Conservation (phyloP, 345 rosid genomes). For the Murraya paniculata region DNA sequence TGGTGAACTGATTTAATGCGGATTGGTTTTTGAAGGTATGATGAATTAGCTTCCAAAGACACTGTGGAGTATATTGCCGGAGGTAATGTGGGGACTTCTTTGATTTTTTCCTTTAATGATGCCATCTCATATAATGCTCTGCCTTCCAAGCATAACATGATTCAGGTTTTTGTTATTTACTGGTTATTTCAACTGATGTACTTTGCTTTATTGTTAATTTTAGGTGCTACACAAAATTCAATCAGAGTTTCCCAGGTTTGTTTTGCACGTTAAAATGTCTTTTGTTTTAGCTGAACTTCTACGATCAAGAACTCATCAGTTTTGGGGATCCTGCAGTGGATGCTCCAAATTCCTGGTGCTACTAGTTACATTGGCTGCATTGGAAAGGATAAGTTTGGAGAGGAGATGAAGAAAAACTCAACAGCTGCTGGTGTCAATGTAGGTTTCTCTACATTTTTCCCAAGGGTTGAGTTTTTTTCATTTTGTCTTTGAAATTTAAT, state of each 20-base stretch:
- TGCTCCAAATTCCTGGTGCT: constrained; percentile 91
- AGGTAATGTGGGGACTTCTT: constrained; percentile 32
- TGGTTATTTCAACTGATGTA: not conserved
- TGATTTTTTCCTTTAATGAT: not conserved
- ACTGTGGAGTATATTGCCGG: constrained; percentile 69
- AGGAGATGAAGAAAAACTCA: constrained; percentile 84
- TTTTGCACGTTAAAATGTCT: not conserved
- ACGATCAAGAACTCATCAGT: not conserved
- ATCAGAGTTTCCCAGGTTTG: constrained; percentile 89
- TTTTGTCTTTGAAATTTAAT: not conserved
- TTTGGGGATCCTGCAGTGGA: constrained; percentile 55
- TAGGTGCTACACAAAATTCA: constrained; percentile 91
- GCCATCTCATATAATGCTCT: not conserved
- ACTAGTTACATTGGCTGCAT: constrained; percentile 86
- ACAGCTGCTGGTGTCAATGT: constrained; percentile 79
- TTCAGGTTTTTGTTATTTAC: not conserved
- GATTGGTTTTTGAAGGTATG: constrained; percentile 41
- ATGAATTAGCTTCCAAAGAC: constrained; percentile 39
- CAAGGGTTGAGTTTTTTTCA: not conserved
- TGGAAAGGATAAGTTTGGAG: constrained; percentile 93
- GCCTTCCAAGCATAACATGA: not conserved
- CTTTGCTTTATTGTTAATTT: not conserved
- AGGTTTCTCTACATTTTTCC: constrained; percentile 11
- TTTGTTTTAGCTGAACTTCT: not conserved
- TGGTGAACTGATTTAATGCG: constrained; percentile 4